Evolutionary conservation across 2,329 filamentous ascomycete species (phyloP).

Genomic region (Aureobasidium subglaciale): DNA sequence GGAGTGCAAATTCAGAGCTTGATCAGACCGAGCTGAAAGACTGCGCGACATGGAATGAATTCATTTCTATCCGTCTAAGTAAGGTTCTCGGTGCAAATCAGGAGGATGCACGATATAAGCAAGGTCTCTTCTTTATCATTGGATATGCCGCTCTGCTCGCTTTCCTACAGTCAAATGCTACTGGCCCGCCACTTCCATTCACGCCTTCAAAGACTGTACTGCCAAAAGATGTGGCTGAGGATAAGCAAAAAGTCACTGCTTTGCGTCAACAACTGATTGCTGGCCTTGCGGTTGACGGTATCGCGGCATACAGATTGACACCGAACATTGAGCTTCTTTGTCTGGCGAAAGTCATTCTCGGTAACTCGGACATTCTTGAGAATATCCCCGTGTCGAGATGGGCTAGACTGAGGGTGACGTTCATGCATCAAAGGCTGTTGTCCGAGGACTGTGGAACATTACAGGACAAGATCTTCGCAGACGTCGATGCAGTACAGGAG

Average conservation of each 20-base stretch:
- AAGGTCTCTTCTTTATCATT: slow-evolving; percentile 44
- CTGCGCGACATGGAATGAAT: slow-evolving; percentile 39
- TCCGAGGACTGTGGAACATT: slow-evolving; percentile 55
- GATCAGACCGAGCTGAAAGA: slow-evolving; percentile 27
- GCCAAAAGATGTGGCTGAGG: slow-evolving; percentile 38
- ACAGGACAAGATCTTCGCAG: slow-evolving; percentile 54
- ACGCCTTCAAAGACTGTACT: slow-evolving; percentile 44
- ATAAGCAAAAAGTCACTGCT: slow-evolving; percentile 30
- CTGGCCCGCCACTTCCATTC: slow-evolving; percentile 70
- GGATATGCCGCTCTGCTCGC: slow-evolving; percentile 65
- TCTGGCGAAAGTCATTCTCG: slow-evolving; percentile 58
- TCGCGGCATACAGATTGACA: slow-evolving; percentile 76
- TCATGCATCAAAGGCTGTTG: slow-evolving; percentile 63
- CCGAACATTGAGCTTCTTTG: slow-evolving; percentile 78
- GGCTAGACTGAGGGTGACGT: slow-evolving; percentile 63
- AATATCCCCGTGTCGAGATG: slow-evolving; percentile 47
- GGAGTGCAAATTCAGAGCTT: slow-evolving; percentile 29
- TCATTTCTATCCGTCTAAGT: slow-evolving; percentile 37
- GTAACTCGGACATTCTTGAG: slow-evolving; percentile 40
- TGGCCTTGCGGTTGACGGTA: slow-evolving; percentile 71
- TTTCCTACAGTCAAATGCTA: slow-evolving; percentile 82
- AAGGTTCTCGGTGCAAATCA: slow-evolving; percentile 28
- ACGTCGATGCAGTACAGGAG: slow-evolving; percentile 50
- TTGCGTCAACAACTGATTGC: slow-evolving; percentile 56
- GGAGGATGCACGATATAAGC: slow-evolving; percentile 31